Evolutionary conservation across 2,329 filamentous ascomycete genomes (phyloP), one percentile per base, ranked within the genome.

Genomic region (Taxawa tesnikishii): DNA sequence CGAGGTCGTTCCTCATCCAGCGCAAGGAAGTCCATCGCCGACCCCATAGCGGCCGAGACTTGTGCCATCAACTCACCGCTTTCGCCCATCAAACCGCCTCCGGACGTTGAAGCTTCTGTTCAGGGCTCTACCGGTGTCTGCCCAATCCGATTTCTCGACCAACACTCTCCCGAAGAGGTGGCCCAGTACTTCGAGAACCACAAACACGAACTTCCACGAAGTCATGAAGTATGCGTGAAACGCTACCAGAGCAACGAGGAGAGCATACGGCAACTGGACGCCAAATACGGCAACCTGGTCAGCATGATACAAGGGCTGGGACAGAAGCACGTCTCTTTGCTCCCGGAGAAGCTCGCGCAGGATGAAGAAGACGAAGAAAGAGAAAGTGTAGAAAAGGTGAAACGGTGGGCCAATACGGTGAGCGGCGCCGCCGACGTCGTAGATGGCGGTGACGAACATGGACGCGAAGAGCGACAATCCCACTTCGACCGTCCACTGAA

Each of bases 261-360:
- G 41, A 82, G 87, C 48, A 82, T 93, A 49, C 75, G 76, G 43
- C 83, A 92, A 56, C 67, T 96, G 34, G 88, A 96, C 54, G 83
- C 83, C 40, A 96, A 94, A 55, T 96, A 94, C 53, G 85, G 84
- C 42, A 88, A 79, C 52, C 64, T 94, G 26, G 84, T 83, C 44
- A 92, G 75, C 58, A 94, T 96, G 88, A 92, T 96, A 39, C 79
- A 90, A 53, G 84, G 84, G 6, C 65, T 96, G 24, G 83, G 85
- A 29, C 73, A 79, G 42, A 83, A 92, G 45, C 88, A 96, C 51
- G 81, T 90, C 51, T 78, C 83, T 5, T 84, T 90, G 73, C 63
- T 94, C 16, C 82, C 82, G 2, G 65, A 70, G 24, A 61, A 64
- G 33, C 56, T 59, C 6, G 62, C 67, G 14, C 45, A 38, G 11